phyloP scores from a whole-genome alignment of 345 rosid genomes.

The Draba incana region DNA sequence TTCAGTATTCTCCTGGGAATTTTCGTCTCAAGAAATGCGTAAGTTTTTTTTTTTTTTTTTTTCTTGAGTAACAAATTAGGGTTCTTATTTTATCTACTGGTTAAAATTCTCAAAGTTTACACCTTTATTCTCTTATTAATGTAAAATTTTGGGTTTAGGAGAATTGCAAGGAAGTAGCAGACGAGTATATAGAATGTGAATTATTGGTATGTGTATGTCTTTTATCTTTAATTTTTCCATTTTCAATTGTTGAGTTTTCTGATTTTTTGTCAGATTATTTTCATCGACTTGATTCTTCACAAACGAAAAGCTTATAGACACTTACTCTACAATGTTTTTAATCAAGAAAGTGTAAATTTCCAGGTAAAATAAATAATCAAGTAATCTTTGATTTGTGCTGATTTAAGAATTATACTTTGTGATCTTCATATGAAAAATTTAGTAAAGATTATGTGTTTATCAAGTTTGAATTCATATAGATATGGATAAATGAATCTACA shows the following conservation, averaged over 20 bases:
- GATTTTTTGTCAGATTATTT: constrained; percentile 52
- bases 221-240: neutral
- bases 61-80: too few species aligned
- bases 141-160: constrained; percentile 41
- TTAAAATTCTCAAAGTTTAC: neutral
- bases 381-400: too few species aligned
- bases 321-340: constrained; percentile 68
- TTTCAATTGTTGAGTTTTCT: constrained; percentile 1
- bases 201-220: constrained; percentile 53
- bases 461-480: constrained; percentile 5
- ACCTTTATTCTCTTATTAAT: neutral
- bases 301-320: constrained; percentile 76
- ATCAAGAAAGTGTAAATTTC: constrained; percentile 46
- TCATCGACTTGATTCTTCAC: constrained; percentile 88
- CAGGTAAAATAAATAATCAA: constrained; percentile 46
- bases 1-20: constrained; percentile 75
- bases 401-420: too few species aligned
- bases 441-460: too few species aligned
- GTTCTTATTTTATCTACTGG: neutral
- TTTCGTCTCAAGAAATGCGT: constrained; percentile 86
- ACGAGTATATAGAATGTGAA: constrained; percentile 81
- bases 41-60: constrained; percentile 19
- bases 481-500: too few species aligned
- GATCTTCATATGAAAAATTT: too few species aligned
- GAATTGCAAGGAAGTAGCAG: constrained; percentile 72